These are phyloP conservation scores for Tolypocladium ovalisporum DNA, from an alignment of 2,329 filamentous ascomycete genomes.

Conservation along the genomic window DNA sequence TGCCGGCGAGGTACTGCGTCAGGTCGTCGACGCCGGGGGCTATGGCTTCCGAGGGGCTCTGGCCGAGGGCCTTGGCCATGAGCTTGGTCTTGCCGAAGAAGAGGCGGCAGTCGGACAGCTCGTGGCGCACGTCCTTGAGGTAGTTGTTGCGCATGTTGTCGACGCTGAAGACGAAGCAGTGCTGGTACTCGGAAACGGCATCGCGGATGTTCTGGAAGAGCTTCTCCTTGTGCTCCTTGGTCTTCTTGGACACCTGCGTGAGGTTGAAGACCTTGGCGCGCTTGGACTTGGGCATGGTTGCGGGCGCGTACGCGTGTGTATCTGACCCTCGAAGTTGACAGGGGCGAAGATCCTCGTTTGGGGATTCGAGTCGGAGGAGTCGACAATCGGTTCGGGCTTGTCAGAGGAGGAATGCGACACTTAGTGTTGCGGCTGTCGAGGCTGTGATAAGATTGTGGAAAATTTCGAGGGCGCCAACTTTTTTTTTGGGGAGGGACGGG, in stretches of 20 bases:
- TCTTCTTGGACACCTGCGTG: slow-evolving; percentile 87
- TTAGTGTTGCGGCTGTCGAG: background rate
- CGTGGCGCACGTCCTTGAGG: slow-evolving; percentile 77
- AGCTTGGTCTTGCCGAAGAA: slow-evolving; percentile 99
- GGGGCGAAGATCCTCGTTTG: background rate
- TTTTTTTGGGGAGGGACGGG: slow-evolving; percentile 1
- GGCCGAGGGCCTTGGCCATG: slow-evolving; percentile 89
- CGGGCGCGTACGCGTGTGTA: slow-evolving; percentile 10
- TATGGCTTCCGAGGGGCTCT: slow-evolving; percentile 64
- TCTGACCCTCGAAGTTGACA: background rate
- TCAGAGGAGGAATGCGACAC: slow-evolving; percentile 1
- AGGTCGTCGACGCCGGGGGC: slow-evolving; percentile 68
- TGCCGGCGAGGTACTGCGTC: slow-evolving; percentile 59
- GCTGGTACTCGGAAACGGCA: slow-evolving; percentile 72
- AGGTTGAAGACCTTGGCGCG: slow-evolving; percentile 81
- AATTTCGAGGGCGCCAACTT: slow-evolving; percentile 10
- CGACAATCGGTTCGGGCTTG: background rate
- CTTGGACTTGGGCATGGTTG: slow-evolving; percentile 89
- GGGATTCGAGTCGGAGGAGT: background rate
- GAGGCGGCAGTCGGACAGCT: slow-evolving; percentile 70
- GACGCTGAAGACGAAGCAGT: slow-evolving; percentile 87
- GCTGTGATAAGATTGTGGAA: slow-evolving; percentile 20
- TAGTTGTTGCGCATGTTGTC: slow-evolving; percentile 98
- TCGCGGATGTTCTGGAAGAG: slow-evolving; percentile 85
- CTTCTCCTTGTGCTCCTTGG: slow-evolving; percentile 79